Evolutionary conservation across 2,329 filamentous ascomycete species (phyloP).

Genomic region (Beauveria asiatica): DNA sequence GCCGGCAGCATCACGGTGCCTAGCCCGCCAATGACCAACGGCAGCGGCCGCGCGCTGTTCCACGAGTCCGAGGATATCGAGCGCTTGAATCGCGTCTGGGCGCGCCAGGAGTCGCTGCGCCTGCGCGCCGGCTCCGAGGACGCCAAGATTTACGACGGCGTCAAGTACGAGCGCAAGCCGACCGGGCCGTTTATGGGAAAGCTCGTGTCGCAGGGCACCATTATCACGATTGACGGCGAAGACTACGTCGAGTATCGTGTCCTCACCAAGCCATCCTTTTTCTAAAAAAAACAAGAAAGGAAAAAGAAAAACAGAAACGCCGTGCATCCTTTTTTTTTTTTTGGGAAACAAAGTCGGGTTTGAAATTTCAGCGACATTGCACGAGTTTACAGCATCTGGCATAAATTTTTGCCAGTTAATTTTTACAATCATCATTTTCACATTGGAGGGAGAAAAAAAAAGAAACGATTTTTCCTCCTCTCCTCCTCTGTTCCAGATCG

Average conservation of each 20-base stretch:
- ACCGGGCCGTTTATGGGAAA: slow-evolving; percentile 54
- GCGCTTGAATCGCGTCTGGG: slow-evolving; percentile 48
- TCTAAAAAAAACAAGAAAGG: slow-evolving; percentile 25
- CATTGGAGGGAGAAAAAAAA: no score
- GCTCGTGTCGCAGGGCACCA: slow-evolving; percentile 52
- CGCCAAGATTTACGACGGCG: slow-evolving; percentile 47
- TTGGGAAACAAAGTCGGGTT: neutral
- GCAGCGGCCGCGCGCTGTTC: slow-evolving; percentile 25
- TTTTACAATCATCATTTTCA: neutral
- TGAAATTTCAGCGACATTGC: slow-evolving; percentile 2
- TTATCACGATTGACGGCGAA: slow-evolving; percentile 57
- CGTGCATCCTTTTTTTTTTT: no score
- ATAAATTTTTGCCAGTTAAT: neutral
- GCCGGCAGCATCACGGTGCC: slow-evolving; percentile 12
- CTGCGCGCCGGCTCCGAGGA: slow-evolving; percentile 37
- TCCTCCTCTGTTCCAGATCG: neutral
- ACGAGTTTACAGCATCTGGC: neutral
- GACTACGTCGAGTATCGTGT: slow-evolving; percentile 61
- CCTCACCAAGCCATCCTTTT: slow-evolving; percentile 55
- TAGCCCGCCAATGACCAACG: slow-evolving; percentile 17
- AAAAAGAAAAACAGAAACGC: neutral
- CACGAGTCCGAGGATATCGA: slow-evolving; percentile 41
- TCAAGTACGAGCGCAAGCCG: slow-evolving; percentile 55
- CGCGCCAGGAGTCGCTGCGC: slow-evolving; percentile 40
- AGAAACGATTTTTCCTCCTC: neutral